These are phyloP conservation scores for Rhizopus delemar DNA, from an alignment of 371 early-diverging fungal genomes.

Conservation along the genomic window DNA sequence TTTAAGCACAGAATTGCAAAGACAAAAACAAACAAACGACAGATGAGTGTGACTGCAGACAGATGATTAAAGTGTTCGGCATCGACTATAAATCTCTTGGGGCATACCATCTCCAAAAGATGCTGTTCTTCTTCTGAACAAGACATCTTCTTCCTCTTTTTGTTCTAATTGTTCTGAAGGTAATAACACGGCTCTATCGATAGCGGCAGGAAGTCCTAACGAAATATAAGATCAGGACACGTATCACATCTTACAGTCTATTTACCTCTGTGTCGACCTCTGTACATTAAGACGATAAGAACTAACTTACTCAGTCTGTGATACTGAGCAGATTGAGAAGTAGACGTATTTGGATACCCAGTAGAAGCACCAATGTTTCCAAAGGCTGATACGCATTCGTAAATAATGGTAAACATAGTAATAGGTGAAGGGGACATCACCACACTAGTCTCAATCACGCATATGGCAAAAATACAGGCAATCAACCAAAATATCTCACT, in stretches of 20 bases:
- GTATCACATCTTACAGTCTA: not conserved
- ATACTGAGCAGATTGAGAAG: conserved; percentile 43
- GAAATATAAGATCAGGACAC: not conserved
- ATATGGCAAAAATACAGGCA: conserved; percentile 37
- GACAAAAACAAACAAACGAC: no score
- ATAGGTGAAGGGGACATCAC: conserved; percentile 44
- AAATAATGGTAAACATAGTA: conserved; percentile 42
- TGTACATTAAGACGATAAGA: conserved; percentile 47
- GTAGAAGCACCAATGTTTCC: conserved; percentile 46
- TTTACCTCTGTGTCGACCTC: conserved; percentile 52
- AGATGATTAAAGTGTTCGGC: conserved; percentile 12
- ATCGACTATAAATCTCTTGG: conserved; percentile 22
- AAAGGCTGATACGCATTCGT: conserved; percentile 54
- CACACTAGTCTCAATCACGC: conserved; percentile 31
- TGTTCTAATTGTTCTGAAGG: conserved; percentile 44
- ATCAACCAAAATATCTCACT: conserved; percentile 54
- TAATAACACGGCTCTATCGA: conserved; percentile 49
- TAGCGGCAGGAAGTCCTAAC: conserved; percentile 47
- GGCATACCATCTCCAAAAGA: conserved; percentile 10
- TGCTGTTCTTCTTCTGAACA: conserved; percentile 21
- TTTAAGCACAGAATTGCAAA: no score
- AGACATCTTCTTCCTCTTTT: conserved; percentile 23
- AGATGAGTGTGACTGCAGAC: no score
- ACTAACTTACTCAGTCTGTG: conserved; percentile 45
- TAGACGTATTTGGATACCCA: conserved; percentile 40